phyloP scores from a whole-genome alignment of 306 rosid genomes.

The Quercus variabilis region DNA sequence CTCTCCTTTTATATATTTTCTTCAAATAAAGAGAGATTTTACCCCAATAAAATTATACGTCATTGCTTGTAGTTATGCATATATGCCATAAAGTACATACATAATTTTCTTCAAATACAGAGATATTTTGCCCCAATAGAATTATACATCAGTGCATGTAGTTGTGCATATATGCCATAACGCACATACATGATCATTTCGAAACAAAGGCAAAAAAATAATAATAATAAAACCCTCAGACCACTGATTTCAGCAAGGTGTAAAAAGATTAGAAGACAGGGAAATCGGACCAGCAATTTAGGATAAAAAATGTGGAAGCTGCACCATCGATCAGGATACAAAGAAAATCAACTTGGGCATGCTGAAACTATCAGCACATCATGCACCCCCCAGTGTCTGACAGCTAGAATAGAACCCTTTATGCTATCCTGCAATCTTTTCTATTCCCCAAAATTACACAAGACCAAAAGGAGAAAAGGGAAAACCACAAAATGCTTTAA shows the following conservation, averaged over 20 bases:
- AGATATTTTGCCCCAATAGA: neutral
- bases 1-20: neutral
- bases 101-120: neutral
- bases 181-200: too few relatives aligned
- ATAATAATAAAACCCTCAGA: neutral
- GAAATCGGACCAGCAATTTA: neutral
- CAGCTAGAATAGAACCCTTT: neutral
- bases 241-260: neutral
- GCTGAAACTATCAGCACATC: neutral
- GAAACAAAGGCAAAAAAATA: too few relatives aligned
- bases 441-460: neutral
- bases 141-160: neutral
- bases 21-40: neutral
- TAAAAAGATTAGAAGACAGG: neutral
- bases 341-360: neutral
- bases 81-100: too few relatives aligned
- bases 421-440: neutral
- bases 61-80: neutral
- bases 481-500: neutral
- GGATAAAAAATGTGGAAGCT: neutral
- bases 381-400: neutral
- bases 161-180: neutral
- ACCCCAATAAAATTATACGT: neutral
- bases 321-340: neutral
- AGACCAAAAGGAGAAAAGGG: neutral